Evolutionary conservation across 108 stramenopile genomes (phyloP).

Genomic region (Skeletonema tropicum): DNA sequence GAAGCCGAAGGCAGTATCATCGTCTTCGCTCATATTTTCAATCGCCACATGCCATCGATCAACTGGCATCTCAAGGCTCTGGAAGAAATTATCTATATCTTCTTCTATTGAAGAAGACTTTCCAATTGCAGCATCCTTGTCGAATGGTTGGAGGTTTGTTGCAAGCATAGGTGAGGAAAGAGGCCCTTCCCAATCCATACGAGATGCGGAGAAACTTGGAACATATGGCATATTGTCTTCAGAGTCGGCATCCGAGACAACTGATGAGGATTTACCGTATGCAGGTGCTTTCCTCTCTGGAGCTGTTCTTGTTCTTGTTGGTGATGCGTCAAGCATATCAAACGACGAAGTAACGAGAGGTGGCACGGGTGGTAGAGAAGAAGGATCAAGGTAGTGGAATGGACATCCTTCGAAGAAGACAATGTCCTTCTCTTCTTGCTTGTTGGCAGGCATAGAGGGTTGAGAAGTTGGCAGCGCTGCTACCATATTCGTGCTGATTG

Average conservation of each 20-base stretch:
- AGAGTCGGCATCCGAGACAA: constrained; percentile 27
- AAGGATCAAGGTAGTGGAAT: constrained; percentile 56
- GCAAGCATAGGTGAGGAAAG: constrained; percentile 24
- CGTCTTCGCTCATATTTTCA: constrained; percentile 47
- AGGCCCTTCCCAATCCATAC: constrained; percentile 47
- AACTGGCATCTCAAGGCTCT: constrained; percentile 33
- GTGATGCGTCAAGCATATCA: not conserved
- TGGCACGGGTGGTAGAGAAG: constrained; percentile 12
- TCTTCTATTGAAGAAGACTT: constrained; percentile 11
- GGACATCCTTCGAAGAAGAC: constrained; percentile 55
- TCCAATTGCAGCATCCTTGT: not conserved
- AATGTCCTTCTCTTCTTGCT: constrained; percentile 27
- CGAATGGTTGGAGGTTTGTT: constrained; percentile 12
- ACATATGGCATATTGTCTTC: constrained; percentile 14
- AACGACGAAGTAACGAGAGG: not conserved
- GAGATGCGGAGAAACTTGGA: constrained; percentile 22
- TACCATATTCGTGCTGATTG: constrained; percentile 23
- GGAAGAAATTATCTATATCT: constrained; percentile 48
- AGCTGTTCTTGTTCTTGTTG: not conserved
- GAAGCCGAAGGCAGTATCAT: constrained; percentile 51
- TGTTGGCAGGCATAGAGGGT: not conserved
- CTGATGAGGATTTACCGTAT: constrained; percentile 13
- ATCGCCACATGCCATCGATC: constrained; percentile 47
- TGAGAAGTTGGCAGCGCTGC: not conserved
- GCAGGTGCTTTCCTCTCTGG: not conserved